Evolutionary conservation across 2,329 filamentous ascomycete species (phyloP), one percentile per base, ranked within the genome.

Genomic region (Pseudocercospora fijiensis): DNA sequence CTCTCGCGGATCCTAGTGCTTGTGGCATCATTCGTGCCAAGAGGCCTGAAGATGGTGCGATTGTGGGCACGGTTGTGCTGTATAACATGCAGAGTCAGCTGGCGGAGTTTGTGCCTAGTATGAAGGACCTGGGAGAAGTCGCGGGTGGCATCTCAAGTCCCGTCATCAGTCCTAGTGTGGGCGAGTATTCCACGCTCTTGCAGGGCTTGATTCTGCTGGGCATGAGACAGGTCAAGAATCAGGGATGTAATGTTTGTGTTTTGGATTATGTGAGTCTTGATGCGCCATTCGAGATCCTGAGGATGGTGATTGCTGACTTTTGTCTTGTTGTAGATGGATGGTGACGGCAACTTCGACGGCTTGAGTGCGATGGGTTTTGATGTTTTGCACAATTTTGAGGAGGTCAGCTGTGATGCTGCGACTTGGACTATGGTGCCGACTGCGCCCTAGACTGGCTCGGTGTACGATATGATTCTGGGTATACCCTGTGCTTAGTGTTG

Each of bases 11-110:
- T 69, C 85, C 85, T 24, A 85, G 87, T 65, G 83, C 88, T 13
- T 94, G 90, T 71, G 91, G 90, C 41, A 90, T 96, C 63, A 92
- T 96, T 63, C 86, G 92, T 28, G 92, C 92, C 22, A 95, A 92
- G 77, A 83, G 87, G 60, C 82, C 84, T 0, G 84, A 85, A 55
- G 89, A 88, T 62, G 86, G 86, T 1, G 81, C 81, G n/a, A 78
- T 96, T 20, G 77, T 96, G 6, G 92, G 91, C 0, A 93, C 89
- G 1, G 87, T 96, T 13, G 88, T 96, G 66, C 85, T 96, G 45
- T 93, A 90, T 78, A 89, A 88, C 68, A 85, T 85, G 55, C 85
- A 86, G 51, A 91, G 90, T 60, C 81, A 83, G 11, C 79, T 96
- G 53, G 85, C 88, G 6, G 86, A 86, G 27, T 88, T 87, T 70